phyloP scores from a whole-genome alignment of 257 asterid genomes.

The Solanum paucissectum region DNA sequence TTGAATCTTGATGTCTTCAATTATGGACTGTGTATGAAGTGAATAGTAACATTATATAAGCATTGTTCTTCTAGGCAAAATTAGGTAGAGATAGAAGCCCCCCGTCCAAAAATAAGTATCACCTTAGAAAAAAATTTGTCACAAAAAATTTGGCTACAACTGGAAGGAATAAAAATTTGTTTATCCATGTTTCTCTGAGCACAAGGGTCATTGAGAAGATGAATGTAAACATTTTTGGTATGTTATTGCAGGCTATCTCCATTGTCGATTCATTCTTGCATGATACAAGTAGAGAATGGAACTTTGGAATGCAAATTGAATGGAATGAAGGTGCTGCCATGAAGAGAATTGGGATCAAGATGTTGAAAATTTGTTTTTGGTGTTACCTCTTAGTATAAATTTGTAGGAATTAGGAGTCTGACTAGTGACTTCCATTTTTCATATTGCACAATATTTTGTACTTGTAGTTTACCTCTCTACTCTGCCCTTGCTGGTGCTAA shows the following conservation, averaged over 20 bases:
- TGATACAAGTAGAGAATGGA: conserved; percentile 9
- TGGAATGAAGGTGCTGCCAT: not conserved
- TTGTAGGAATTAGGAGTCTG: not conserved
- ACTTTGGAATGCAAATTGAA: not conserved
- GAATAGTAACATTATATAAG: not conserved
- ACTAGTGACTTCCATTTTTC: not conserved
- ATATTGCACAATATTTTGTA: not conserved
- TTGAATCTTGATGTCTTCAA: not conserved
- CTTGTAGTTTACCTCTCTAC: not conserved
- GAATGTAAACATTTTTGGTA: not conserved
- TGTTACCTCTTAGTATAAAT: not conserved
- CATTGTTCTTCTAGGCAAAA: not conserved
- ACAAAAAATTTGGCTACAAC: not conserved
- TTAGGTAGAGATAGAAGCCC: not conserved
- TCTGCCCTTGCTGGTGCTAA: not conserved
- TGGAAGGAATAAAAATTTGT: not conserved
- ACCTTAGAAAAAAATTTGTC: too few relatives aligned
- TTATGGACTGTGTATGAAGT: not conserved
- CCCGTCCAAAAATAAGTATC: too few relatives aligned
- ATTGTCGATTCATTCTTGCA: conserved; percentile 49
- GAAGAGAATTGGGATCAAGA: not conserved
- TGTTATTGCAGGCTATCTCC: conserved; percentile 61
- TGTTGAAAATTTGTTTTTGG: not conserved
- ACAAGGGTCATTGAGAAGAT: not conserved
- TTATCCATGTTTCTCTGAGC: not conserved